These are phyloP conservation scores for Vaccinium vitisidaea DNA, from an alignment of 148 eudicot species.

Conservation along the genomic window DNA sequence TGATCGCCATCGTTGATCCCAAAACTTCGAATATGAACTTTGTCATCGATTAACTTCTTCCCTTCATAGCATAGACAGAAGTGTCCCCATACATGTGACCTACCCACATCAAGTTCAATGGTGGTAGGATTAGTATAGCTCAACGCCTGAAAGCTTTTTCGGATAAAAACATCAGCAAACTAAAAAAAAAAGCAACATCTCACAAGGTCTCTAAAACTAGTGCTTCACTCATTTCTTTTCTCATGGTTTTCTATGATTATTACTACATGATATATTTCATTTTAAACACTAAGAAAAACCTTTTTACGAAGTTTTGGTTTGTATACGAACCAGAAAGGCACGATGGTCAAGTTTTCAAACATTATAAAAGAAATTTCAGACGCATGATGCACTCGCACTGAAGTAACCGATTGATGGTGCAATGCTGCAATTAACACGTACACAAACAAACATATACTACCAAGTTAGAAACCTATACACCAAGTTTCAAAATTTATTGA, in stretches of 20 bases:
- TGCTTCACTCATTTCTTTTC: neutral
- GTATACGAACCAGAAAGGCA: neutral
- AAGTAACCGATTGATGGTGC: neutral
- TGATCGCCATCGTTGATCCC: constrained; percentile 50
- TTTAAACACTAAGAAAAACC: neutral
- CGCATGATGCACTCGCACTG: neutral
- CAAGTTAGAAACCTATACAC: neutral
- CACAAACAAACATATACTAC: neutral
- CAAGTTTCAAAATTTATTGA: neutral
- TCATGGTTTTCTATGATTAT: neutral
- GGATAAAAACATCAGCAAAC: neutral
- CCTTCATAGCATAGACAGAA: constrained; percentile 43
- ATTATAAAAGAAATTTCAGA: neutral
- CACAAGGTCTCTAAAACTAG: neutral
- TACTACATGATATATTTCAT: neutral
- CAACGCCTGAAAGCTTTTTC: neutral
- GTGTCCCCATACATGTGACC: constrained; percentile 50
- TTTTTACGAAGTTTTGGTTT: neutral
- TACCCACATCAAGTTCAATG: constrained; percentile 17
- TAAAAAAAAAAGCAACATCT: neutral
- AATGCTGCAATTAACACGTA: neutral
- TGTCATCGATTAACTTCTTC: constrained; percentile 37
- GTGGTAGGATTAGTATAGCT: neutral
- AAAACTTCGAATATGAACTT: constrained; percentile 23
- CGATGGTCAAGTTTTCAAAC: neutral